Evolutionary conservation across 2,329 filamentous ascomycete genomes (phyloP), one percentile per base, ranked within the genome.

Genomic region (Fusarium pseudonygamai): DNA sequence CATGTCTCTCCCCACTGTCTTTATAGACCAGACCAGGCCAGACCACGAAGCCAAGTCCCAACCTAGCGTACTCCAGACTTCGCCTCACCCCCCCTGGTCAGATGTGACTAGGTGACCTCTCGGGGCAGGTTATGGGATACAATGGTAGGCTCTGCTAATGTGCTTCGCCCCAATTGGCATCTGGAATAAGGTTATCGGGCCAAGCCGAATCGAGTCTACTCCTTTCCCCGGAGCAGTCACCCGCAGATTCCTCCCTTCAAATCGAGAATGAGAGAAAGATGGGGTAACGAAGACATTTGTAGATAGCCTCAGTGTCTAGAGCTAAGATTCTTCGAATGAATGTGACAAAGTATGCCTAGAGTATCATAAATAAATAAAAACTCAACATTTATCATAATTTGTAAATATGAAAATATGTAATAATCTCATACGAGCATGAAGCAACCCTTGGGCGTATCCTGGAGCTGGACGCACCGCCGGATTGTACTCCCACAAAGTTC

Each of bases 131-230:
- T 64, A 34, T 32, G 24, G 40, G 43, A 62, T 60, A 57, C 43
- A 68, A 59, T 61, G 32, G 39, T 53, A 28, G 73, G 37, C 46
- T 55, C 46, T 42, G 43, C 39, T 36, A 37, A 59, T 53, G 52
- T 60, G 32, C 69, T 73, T 68, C 67, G 73, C 70, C 67, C 57
- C 52, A 69, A 59, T 70, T 60, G 60, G 58, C 62, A 71, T 66
- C 34, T 64, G 69, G 58, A 73, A 66, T 76, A 76, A 75, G 65
- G 74, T 76, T 76, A 58, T 67, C 32, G 69, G 53, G 50, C 64
- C 70, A 72, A 73, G 37, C 72, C 72, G 32, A 69, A 75, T 67
- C 11, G 55, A 73, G 74, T 43, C 40, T 55, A 64, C 62, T 58
- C 57, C 45, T 55, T 34, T 58, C 36, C 28, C 37, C 28, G 42